phyloP scores from a whole-genome alignment of 2,329 filamentous ascomycete species.

The Fusarium sp. region DNA sequence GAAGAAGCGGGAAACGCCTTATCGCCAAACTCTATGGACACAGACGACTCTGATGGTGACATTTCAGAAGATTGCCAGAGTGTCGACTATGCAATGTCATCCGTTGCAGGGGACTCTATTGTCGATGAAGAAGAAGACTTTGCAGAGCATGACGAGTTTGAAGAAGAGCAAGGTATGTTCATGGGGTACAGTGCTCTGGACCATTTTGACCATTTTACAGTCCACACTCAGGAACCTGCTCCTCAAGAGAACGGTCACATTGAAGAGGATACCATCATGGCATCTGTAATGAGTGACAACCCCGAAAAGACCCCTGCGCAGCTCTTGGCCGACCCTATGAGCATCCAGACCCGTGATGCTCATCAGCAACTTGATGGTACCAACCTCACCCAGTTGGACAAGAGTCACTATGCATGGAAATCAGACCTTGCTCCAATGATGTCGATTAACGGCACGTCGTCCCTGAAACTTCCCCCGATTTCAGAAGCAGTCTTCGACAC shows the following conservation, averaged over 20 bases:
- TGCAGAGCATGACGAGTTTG: constrained; percentile 38
- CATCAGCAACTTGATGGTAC: background rate
- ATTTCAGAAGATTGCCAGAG: constrained; percentile 8
- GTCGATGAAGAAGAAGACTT: constrained; percentile 20
- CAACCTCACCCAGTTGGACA: background rate
- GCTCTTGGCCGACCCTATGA: background rate
- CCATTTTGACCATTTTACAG: constrained; percentile 25
- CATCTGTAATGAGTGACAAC: background rate
- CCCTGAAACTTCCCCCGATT: constrained; percentile 32
- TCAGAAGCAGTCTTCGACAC: constrained; percentile 15
- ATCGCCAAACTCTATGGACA: constrained; percentile 29
- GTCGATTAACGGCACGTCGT: background rate
- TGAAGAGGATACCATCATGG: background rate
- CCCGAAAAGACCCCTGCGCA: background rate
- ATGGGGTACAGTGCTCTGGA: background rate
- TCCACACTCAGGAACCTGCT: background rate
- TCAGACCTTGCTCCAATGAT: constrained; percentile 12
- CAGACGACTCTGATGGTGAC: constrained; percentile 13
- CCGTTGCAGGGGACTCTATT: background rate
- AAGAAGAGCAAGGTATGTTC: constrained; percentile 25
- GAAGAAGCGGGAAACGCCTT: constrained; percentile 9
- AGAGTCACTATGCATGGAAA: background rate
- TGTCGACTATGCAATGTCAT: background rate
- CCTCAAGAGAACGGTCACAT: background rate
- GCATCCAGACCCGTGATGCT: background rate